A percentile compares a stretch with the other conserved stretches of the same genome.
Conservation (phyloP, 176 grass and related monocot genomes). For the Aegilops umbellulata region DNA sequence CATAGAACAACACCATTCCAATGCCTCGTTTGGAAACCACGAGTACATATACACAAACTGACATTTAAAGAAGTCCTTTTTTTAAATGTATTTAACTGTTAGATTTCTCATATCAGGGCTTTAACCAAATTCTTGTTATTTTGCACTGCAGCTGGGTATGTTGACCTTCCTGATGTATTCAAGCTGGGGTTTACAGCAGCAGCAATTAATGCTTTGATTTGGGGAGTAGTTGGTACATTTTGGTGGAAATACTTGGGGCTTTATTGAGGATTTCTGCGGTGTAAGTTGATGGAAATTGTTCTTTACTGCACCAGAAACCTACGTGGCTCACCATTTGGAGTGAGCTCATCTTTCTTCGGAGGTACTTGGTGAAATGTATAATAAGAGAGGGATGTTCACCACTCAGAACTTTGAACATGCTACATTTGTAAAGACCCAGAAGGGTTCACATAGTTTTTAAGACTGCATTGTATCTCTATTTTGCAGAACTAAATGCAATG, state of each 20-base stretch:
- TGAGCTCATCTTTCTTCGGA: not conserved
- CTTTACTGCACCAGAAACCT: not conserved
- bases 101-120: not conserved
- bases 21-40: not conserved
- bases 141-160: constrained; percentile 80
- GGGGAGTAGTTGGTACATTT: constrained; percentile 72
- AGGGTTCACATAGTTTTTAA: not conserved
- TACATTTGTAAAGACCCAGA: not conserved
- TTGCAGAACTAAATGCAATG: not conserved
- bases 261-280: constrained; percentile 46
- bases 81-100: not conserved
- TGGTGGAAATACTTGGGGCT: constrained; percentile 99
- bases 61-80: not conserved
- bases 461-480: not conserved
- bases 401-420: constrained; percentile 15
- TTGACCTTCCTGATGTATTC: constrained; percentile 91
- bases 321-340: not conserved
- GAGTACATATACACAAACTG: not conserved
- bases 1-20: not conserved
- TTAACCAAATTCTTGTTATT: constrained; percentile 13
- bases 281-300: constrained; percentile 19
- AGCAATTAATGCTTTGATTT: constrained; percentile 59
- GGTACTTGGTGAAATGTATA: constrained; percentile 18
- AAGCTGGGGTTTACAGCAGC: constrained; percentile 79
- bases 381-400: constrained; percentile 24